Base-by-base conservation (phyloP, 495 filamentous ascomycete genomes). In the Penicillium pulvis region DNA sequence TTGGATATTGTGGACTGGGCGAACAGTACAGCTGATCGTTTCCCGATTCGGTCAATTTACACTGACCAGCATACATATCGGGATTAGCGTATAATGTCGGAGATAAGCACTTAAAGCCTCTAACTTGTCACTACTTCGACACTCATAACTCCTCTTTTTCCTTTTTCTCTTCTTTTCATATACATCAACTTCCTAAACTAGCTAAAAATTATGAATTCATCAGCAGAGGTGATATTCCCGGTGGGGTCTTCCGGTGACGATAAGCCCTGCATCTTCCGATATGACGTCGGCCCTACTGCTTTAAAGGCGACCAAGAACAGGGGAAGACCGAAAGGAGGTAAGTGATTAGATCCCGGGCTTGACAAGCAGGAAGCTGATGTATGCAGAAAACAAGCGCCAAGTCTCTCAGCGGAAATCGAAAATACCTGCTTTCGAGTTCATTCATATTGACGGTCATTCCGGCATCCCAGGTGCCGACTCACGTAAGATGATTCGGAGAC, bases 301-400 rank as follows among this genome's bases (percentile, higher is more conserved):
- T 47, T 24, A 28, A 49, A 49, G 33, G 19, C 30, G 3, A n/a
- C 54, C 2, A 56, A 35, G 20, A 56, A 49, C 9, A 50, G 54
- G 24, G 54, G 54, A 26, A 33, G 54, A 19, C 54, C 54, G 26
- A 48, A 49, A 56, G 23, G 54, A n/a, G 44, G 51, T 53, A 43
- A 4, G 51, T 44, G 4, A 10, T 10, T n/a, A 6, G 1, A 31
- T 31, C 26, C 14, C 14, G 1, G 1, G 6, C 8, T 26, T 17
- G 16, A n/a, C 17, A 7, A 1, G 12, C 1, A 33, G 8, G 20
- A 52, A 11, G 12, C n/a, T 36, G 33, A 52, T 0, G 41, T 23
- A 10, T 39, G 4, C 33, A 41, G 50, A 19, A 17, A 36, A 17
- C 3, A 52, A 36, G 9, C 31, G 33, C 31, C 3, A 6, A 17